A percentile compares a stretch with the other conserved stretches of the same genome.
phyloP scores from a whole-genome alignment of 495 filamentous ascomycete genomes.

The Copromyces sp. region DNA sequence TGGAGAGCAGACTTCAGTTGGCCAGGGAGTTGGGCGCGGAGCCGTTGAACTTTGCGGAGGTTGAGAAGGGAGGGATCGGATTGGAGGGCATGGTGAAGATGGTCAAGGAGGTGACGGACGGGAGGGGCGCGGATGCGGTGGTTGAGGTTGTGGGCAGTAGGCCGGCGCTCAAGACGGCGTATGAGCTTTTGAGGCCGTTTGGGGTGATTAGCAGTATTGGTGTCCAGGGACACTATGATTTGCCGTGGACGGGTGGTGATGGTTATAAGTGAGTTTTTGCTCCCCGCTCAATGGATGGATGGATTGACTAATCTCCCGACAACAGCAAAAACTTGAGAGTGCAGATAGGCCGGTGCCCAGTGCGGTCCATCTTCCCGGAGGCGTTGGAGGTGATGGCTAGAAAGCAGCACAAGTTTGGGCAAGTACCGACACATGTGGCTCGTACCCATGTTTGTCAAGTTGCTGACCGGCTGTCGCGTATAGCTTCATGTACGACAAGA shows the following conservation, averaged over 20 bases:
- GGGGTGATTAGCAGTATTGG: conserved; percentile 82
- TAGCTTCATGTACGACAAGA: conserved; percentile 89
- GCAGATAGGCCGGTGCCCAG: conserved; percentile 94
- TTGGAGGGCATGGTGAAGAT: conserved; percentile 52
- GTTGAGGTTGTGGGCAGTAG: conserved; percentile 88
- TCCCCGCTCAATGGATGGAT: neutral
- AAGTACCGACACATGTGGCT: conserved; percentile 21
- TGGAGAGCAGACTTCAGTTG: conserved; percentile 66
- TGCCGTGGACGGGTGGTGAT: conserved; percentile 74
- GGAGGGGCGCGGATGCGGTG: conserved; percentile 80
- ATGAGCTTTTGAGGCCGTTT: conserved; percentile 79
- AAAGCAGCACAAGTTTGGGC: conserved; percentile 77
- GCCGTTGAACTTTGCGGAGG: conserved; percentile 67
- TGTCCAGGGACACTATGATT: conserved; percentile 47
- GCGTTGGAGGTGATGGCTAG: conserved; percentile 69
- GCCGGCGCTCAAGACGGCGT: conserved; percentile 71
- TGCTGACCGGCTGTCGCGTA: conserved; percentile 10
- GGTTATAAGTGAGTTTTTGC: conserved; percentile 52
- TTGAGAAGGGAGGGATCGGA: conserved; percentile 28
- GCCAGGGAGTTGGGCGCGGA: conserved; percentile 75
- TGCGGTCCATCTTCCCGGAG: conserved; percentile 69
- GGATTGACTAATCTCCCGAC: neutral
- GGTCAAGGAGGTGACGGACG: conserved; percentile 67
- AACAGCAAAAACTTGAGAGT: conserved; percentile 69
- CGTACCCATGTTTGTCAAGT: neutral